Conservation (phyloP, 2,329 filamentous ascomycete genomes). For the Cryphonectria nitschkei region DNA sequence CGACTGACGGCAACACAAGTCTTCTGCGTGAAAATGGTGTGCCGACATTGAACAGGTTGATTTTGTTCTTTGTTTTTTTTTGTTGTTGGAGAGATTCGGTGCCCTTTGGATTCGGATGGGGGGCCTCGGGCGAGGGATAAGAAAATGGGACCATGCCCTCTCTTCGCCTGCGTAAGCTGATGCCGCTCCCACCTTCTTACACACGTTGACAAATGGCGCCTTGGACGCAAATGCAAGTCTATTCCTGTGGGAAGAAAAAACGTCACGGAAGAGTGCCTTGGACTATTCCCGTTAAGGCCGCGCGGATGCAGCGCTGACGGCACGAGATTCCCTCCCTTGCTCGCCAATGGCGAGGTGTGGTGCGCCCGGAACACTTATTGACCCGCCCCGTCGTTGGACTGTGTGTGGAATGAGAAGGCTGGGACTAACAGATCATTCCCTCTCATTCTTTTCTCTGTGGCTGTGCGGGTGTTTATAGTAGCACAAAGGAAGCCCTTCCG, state of each 20-base stretch:
- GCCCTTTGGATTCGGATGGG: background rate
- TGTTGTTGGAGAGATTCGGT: background rate
- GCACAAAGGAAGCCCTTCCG: background rate
- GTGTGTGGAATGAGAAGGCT: background rate
- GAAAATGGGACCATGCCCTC: background rate
- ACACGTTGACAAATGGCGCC: background rate
- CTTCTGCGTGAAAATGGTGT: background rate
- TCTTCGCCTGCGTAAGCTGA: slow-evolving; percentile 5
- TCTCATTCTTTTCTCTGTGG: background rate
- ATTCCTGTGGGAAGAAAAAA: slow-evolving; percentile 1
- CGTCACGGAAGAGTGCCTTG: background rate
- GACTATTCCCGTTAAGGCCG: background rate
- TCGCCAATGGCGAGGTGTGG: background rate
- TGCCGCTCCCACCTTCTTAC: background rate
- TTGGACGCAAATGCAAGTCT: background rate
- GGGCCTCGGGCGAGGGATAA: slow-evolving; percentile 2
- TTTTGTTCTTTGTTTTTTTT: background rate
- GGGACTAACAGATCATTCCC: background rate
- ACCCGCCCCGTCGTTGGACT: background rate
- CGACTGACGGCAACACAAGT: background rate
- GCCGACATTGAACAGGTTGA: background rate
- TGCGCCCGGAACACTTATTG: background rate
- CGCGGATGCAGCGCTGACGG: slow-evolving; percentile 1
- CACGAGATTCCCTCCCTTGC: background rate
- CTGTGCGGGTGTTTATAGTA: background rate